A percentile compares a stretch with the other conserved stretches of the same genome.
phyloP scores from a whole-genome alignment of 345 rosid genomes.

The Xanthoceras sorbifolium region DNA sequence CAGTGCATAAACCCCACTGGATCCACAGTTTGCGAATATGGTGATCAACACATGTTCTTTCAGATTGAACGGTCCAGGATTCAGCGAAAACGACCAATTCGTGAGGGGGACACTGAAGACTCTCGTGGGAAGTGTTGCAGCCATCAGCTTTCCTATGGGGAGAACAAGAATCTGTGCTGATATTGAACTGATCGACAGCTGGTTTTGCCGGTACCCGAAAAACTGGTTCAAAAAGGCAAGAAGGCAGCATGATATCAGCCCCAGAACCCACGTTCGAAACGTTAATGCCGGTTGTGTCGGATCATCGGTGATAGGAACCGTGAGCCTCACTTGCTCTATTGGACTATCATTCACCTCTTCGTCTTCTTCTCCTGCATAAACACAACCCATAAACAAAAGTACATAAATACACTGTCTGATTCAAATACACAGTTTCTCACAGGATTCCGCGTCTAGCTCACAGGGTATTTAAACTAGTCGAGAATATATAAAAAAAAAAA shows the following conservation, averaged over 20 bases:
- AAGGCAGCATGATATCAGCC: slow-evolving; percentile 43
- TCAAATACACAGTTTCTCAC: background rate
- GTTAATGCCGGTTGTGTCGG: slow-evolving; percentile 47
- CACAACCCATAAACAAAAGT: background rate
- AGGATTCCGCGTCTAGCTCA: too few species aligned
- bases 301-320: slow-evolving; percentile 56
- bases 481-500: too few species aligned
- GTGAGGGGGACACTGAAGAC: slow-evolving; percentile 38
- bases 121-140: slow-evolving; percentile 44
- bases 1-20: slow-evolving; percentile 45
- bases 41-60: slow-evolving; percentile 65
- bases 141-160: slow-evolving; percentile 57
- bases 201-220: slow-evolving; percentile 52
- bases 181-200: slow-evolving; percentile 35
- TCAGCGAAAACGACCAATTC: slow-evolving; percentile 49
- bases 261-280: slow-evolving; percentile 60
- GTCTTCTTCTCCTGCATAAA: slow-evolving; percentile 26
- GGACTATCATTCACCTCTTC: slow-evolving; percentile 54
- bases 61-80: slow-evolving; percentile 56
- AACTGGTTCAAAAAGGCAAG: slow-evolving; percentile 63
- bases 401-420: too few species aligned
- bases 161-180: slow-evolving; percentile 55
- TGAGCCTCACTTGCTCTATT: slow-evolving; percentile 61
- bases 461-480: too few species aligned
- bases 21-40: slow-evolving; percentile 53